Conservation (phyloP, 768 basidiomycete genomes). For the Tricholoma sp. region DNA sequence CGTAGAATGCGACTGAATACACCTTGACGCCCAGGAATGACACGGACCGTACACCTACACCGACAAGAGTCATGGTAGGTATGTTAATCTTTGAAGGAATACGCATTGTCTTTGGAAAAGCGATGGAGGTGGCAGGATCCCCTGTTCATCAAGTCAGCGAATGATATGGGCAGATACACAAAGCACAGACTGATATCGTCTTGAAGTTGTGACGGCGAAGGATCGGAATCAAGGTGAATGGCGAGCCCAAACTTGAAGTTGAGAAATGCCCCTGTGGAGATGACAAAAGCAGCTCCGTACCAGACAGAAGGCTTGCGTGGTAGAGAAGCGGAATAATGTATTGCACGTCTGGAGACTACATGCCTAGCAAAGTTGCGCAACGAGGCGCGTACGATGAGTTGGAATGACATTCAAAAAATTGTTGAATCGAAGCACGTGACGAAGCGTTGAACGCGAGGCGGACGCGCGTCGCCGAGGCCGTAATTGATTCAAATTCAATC, state of each 20-base stretch:
- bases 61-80: slow-evolving; percentile 66
- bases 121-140: slow-evolving; percentile 70
- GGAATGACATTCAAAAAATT: slow-evolving; percentile 4
- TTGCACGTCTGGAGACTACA: slow-evolving; percentile 4
- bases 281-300: slow-evolving; percentile 9
- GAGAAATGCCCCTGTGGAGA: slow-evolving; percentile 5
- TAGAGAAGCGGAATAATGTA: neutral
- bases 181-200: slow-evolving; percentile 6
- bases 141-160: slow-evolving; percentile 30
- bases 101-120: slow-evolving; percentile 61
- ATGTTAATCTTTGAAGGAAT: slow-evolving; percentile 60
- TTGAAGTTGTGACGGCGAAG: neutral
- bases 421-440: neutral
- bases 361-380: slow-evolving; percentile 3
- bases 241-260: slow-evolving; percentile 1
- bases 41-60: slow-evolving; percentile 83
- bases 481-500: too few species aligned
- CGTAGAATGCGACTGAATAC: slow-evolving; percentile 88
- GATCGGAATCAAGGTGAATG: slow-evolving; percentile 12
- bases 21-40: slow-evolving; percentile 86
- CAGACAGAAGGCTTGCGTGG: slow-evolving; percentile 5
- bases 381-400: slow-evolving; percentile 7
- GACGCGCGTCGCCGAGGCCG: neutral
- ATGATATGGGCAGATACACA: neutral
- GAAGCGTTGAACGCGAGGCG: too few species aligned